A percentile compares a stretch with the other conserved stretches of the same genome.
These are phyloP conservation scores for Globisporangium polare DNA, from an alignment of 352 stramenopile genomes.

Conservation along the genomic window DNA sequence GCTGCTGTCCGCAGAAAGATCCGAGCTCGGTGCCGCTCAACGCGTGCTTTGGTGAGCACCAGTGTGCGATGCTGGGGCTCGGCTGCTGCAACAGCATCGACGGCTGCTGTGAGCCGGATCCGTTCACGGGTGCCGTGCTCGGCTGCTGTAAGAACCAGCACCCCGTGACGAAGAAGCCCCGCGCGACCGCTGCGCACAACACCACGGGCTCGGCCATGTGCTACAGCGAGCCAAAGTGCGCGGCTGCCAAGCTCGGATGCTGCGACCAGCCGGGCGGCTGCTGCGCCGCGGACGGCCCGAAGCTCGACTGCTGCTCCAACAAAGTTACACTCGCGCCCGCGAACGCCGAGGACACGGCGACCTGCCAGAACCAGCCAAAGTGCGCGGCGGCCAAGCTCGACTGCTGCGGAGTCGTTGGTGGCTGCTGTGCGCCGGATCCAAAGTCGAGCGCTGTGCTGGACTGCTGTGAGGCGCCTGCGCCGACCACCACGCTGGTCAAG, in stretches of 20 bases:
- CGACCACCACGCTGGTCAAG: neutral
- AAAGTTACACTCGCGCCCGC: constrained; percentile 10
- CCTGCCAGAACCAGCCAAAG: constrained; percentile 30
- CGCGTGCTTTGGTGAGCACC: constrained; percentile 56
- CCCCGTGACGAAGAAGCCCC: constrained; percentile 27
- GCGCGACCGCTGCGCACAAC: constrained; percentile 12
- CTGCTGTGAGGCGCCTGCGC: constrained; percentile 21
- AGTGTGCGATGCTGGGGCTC: constrained; percentile 53
- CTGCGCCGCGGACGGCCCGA: constrained; percentile 31
- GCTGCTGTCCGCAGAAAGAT: constrained; percentile 59
- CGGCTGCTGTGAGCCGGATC: constrained; percentile 60
- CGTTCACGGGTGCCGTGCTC: constrained; percentile 38
- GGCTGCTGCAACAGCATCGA: constrained; percentile 70
- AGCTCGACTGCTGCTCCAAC: constrained; percentile 35
- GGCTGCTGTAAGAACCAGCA: constrained; percentile 68
- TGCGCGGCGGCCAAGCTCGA: constrained; percentile 29
- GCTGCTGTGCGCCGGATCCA: constrained; percentile 36
- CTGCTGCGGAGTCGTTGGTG: constrained; percentile 29
- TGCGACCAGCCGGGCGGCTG: constrained; percentile 37
- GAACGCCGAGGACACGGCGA: constrained; percentile 3
- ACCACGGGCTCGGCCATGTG: constrained; percentile 20
- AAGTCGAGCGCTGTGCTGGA: constrained; percentile 19
- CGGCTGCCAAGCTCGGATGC: constrained; percentile 39
- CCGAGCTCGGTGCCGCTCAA: constrained; percentile 36
- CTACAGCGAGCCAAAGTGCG: constrained; percentile 36